These are phyloP conservation scores for Stachybotrys chartarum DNA, from an alignment of 2,329 filamentous ascomycete genomes.

Conservation along the genomic window DNA sequence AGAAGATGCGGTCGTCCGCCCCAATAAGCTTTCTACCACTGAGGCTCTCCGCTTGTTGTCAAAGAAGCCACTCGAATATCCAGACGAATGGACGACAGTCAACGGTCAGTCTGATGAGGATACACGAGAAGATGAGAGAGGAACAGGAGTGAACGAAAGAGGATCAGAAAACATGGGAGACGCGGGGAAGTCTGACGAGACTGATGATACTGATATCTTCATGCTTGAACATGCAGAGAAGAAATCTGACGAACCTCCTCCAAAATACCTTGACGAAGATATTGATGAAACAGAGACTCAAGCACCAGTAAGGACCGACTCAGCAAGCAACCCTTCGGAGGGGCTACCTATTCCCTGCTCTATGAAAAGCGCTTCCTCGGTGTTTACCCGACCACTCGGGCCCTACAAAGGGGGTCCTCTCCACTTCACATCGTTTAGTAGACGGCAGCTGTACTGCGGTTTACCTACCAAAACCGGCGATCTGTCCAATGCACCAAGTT, in stretches of 20 bases:
- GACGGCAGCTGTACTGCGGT: not conserved
- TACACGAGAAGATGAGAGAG: not conserved
- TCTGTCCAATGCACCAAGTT: not conserved
- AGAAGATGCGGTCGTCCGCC: not conserved
- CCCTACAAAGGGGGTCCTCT: not conserved
- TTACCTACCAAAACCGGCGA: not conserved
- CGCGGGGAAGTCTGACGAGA: not conserved
- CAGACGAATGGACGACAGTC: constrained; percentile 1
- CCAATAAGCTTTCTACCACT: not conserved
- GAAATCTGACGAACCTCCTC: not conserved
- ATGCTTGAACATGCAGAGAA: not conserved
- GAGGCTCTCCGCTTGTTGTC: not conserved
- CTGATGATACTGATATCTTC: not conserved
- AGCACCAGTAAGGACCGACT: not conserved
- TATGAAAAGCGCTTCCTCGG: not conserved
- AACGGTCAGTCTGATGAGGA: not conserved
- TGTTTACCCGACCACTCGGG: not conserved
- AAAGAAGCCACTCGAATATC: not conserved
- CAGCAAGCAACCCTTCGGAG: not conserved
- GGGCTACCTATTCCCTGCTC: not conserved
- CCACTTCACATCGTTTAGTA: not conserved
- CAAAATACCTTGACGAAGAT: not conserved
- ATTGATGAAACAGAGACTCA: not conserved
- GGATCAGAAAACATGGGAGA: not conserved
- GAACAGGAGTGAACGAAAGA: not conserved